These are phyloP conservation scores for Penicillium nucicola DNA, from an alignment of 495 filamentous ascomycete species.

Conservation along the genomic window DNA sequence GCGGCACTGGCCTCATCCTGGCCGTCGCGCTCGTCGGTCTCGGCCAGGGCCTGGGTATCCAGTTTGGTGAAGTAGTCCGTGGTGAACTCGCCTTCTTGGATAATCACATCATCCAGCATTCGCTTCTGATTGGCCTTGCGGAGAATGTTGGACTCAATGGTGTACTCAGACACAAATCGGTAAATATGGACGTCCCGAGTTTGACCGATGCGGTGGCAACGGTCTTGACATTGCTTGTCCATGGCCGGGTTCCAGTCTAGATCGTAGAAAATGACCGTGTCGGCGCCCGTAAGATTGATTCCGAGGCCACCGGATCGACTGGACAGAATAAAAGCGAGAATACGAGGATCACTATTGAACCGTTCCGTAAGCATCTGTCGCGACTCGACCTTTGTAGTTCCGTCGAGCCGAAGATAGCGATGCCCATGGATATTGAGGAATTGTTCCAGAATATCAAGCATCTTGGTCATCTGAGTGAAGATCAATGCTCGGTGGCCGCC, in stretches of 20 bases:
- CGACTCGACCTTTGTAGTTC: constrained; percentile 90
- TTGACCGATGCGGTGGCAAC: constrained; percentile 96
- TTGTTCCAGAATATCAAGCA: constrained; percentile 94
- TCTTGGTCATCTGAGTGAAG: constrained; percentile 99
- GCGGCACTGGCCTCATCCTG: constrained; percentile 71
- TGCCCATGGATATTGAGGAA: constrained; percentile 98
- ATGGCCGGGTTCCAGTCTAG: constrained; percentile 99
- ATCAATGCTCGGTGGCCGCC: constrained; percentile 92
- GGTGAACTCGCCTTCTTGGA: constrained; percentile 97
- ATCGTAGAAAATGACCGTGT: constrained; percentile 99
- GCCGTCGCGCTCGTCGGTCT: constrained; percentile 53
- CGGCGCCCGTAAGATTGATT: constrained; percentile 94
- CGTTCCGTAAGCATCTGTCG: constrained; percentile 93
- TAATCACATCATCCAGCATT: constrained; percentile 96
- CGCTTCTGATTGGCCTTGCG: constrained; percentile 96
- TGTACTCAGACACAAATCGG: constrained; percentile 93
- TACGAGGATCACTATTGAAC: constrained; percentile 92
- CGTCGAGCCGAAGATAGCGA: constrained; percentile 93
- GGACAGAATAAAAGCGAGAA: constrained; percentile 92
- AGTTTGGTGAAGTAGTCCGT: constrained; percentile 95
- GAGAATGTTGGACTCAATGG: constrained; percentile 97
- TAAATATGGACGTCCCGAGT: constrained; percentile 98
- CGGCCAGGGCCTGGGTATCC: constrained; percentile 63
- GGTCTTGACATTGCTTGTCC: constrained; percentile 99
- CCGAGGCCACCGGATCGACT: constrained; percentile 92